Evolutionary conservation across 2,329 filamentous ascomycete genomes (phyloP).

Genomic region (Madurella mycetomatis): DNA sequence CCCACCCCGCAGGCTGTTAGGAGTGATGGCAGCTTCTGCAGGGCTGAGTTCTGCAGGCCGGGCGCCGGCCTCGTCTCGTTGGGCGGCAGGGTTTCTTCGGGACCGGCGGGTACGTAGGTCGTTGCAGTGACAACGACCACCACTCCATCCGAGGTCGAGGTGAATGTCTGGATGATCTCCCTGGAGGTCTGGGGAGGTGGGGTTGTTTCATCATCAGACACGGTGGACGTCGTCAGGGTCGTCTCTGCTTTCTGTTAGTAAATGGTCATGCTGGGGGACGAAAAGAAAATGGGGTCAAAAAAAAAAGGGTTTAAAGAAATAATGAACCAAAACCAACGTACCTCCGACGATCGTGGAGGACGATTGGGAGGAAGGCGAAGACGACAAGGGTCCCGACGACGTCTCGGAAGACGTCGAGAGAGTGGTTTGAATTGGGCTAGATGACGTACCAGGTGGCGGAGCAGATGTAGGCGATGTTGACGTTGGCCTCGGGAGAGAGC

Average conservation of each 20-base stretch:
- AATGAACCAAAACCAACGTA: slow-evolving; percentile 18
- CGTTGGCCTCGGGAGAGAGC: not conserved
- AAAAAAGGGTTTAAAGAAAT: too few relatives aligned
- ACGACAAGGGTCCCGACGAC: slow-evolving; percentile 3
- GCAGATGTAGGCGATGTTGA: slow-evolving; percentile 5
- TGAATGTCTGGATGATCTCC: slow-evolving; percentile 35
- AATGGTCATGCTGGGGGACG: not conserved
- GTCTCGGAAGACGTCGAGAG: slow-evolving; percentile 20
- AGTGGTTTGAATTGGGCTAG: slow-evolving; percentile 26
- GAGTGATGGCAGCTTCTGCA: not conserved
- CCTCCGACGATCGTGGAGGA: slow-evolving; percentile 23
- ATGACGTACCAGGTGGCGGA: slow-evolving; percentile 31
- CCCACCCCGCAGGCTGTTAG: slow-evolving; percentile 17
- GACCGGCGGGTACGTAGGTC: slow-evolving; percentile 43
- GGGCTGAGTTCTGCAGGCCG: slow-evolving; percentile 30
- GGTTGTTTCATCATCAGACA: slow-evolving; percentile 1
- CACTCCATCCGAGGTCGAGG: slow-evolving; percentile 44
- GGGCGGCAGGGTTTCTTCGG: slow-evolving; percentile 27
- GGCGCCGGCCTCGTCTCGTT: slow-evolving; percentile 33
- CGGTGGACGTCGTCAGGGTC: slow-evolving; percentile 19
- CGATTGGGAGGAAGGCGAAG: slow-evolving; percentile 16
- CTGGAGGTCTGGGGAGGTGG: slow-evolving; percentile 27
- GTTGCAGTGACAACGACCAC: slow-evolving; percentile 46
- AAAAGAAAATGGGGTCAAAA: too few relatives aligned
- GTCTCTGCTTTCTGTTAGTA: slow-evolving; percentile 14